phyloP scores from a whole-genome alignment of 805 yeast species.

The Yarrowia osloensis region DNA sequence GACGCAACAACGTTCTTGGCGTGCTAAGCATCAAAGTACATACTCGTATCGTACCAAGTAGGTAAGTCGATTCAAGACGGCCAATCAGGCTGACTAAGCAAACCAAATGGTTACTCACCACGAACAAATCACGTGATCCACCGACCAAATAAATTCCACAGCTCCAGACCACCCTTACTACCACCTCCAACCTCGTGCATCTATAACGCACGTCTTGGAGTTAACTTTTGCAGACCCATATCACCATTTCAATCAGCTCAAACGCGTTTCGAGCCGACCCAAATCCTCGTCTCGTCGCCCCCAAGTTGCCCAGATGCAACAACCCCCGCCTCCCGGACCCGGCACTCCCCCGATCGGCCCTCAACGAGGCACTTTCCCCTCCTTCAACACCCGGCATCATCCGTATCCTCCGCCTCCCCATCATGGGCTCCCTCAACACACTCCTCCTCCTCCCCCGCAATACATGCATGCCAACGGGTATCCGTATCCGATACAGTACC shows the following conservation, averaged over 20 bases:
- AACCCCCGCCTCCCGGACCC: slow-evolving; percentile 9
- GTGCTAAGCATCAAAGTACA: too few species aligned
- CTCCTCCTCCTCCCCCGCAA: neutral
- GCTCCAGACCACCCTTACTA: too few species aligned
- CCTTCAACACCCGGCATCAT: slow-evolving; percentile 5
- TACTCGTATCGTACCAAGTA: too few species aligned
- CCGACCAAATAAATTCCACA: too few species aligned
- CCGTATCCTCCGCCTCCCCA: slow-evolving; percentile 9
- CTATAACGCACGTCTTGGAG: neutral
- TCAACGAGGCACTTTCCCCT: neutral
- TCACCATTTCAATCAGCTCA: neutral
- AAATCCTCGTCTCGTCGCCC: neutral
- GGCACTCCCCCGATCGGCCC: slow-evolving; percentile 10
- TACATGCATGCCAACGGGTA: neutral
- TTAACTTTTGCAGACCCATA: neutral
- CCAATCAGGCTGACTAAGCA: too few species aligned
- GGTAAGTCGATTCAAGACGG: too few species aligned
- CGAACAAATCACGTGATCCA: too few species aligned
- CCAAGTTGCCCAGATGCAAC: neutral
- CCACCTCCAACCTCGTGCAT: too few species aligned
- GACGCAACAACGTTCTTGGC: too few species aligned
- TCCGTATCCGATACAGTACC: slow-evolving; percentile 1
- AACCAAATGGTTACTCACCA: too few species aligned
- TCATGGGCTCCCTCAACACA: neutral
- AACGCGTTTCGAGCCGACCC: neutral